Evolutionary conservation across 192 early-diverging fungal genomes (phyloP), one percentile per base, ranked within the genome.

Genomic region (Geosiphon pyriformis): DNA sequence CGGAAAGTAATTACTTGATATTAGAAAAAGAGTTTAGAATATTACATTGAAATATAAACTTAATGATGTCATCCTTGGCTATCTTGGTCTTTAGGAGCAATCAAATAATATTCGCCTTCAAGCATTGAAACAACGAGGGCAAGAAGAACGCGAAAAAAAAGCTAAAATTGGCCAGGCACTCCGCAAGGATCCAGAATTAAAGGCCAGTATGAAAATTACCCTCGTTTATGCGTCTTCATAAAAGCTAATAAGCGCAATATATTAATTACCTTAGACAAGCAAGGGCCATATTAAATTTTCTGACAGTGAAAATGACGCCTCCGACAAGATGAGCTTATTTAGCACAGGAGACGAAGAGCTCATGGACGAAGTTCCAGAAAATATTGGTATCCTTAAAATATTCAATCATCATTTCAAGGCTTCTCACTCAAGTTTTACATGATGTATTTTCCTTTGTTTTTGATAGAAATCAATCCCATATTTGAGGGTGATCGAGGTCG

Each of bases 401-500:
- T n/a, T n/a, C n/a, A n/a, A n/a, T n/a, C n/a, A n/a, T n/a, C n/a
- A n/a, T n/a, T n/a, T n/a, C n/a, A n/a, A n/a, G n/a, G n/a, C n/a
- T n/a, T n/a, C n/a, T n/a, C n/a, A n/a, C n/a, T n/a, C n/a, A n/a
- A n/a, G n/a, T 61, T 55, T 34, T 62, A n/a, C 29, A 62, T 63
- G 25, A 17, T 30, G 42, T 31, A 54, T 54, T 22, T 72, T 50
- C 52, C 32, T 47, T 46, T 65, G 37, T 29, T 32, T 52, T 71
- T 48, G 12, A 70, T 76, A 26, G 31, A 67, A 32, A 76, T 79
- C 17, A 76, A 79, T 59, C 74, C 74, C 1, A 67, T 74, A 7
- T 62, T 79, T 58, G 77, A 79, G 51, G 77, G 77, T n/a, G 60
- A 67, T 30, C 68, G 37, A 27, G 77, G 77, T 12, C 65, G 68